These are phyloP conservation scores for Melaleuca quinquenervia DNA, from an alignment of 345 rosid species.

Conservation along the genomic window DNA sequence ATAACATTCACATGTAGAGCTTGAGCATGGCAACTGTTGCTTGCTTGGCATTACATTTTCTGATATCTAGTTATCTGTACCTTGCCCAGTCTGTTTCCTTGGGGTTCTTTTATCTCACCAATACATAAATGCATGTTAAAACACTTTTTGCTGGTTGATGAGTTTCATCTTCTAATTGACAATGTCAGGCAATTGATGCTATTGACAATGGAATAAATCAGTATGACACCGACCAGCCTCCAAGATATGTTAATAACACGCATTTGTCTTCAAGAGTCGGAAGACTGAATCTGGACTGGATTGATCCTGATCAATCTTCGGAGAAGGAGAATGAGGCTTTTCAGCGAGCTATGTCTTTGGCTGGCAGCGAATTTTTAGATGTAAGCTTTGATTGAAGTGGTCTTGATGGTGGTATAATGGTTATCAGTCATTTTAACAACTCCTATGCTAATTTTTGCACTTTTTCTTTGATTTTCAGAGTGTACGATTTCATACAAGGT, in stretches of 20 bases:
- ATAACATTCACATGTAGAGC: not conserved
- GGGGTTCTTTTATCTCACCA: not conserved
- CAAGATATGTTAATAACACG: slow-evolving; percentile 80
- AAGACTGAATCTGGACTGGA: slow-evolving; percentile 83
- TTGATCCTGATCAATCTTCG: slow-evolving; percentile 76
- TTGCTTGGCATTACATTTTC: not conserved
- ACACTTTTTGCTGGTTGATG: not conserved
- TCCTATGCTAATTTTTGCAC: not conserved
- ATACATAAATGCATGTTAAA: not conserved
- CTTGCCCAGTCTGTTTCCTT: not conserved
- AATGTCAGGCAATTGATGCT: not conserved
- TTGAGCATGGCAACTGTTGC: not conserved
- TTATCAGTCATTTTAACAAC: not conserved
- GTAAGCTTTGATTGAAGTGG: slow-evolving; percentile 21
- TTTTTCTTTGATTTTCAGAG: slow-evolving; percentile 28
- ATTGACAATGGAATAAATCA: not conserved
- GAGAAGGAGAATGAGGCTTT: slow-evolving; percentile 88
- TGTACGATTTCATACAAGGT: slow-evolving; percentile 57
- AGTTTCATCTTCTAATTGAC: not conserved
- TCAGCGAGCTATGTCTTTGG: slow-evolving; percentile 60
- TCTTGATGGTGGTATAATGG: not conserved
- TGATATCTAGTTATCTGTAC: not conserved
- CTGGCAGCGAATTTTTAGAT: slow-evolving; percentile 76
- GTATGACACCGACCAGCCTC: slow-evolving; percentile 77
- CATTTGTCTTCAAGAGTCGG: slow-evolving; percentile 82